Evolutionary conservation across 78 protist species (phyloP), one percentile per base, ranked within the genome.

Genomic region (Dictyostelium capitatum): DNA sequence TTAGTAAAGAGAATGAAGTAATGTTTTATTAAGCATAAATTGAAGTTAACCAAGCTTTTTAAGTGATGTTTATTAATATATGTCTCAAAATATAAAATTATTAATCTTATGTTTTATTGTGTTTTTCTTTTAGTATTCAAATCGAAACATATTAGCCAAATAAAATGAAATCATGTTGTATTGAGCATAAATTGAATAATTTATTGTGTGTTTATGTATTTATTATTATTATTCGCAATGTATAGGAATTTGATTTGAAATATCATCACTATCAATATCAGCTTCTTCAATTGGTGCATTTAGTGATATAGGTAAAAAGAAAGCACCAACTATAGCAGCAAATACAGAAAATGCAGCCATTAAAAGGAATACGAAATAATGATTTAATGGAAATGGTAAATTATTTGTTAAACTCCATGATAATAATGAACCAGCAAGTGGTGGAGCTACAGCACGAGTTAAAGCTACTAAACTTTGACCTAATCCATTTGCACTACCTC

Each of bases 401-500:
- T 51, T 43, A 62, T 53, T 48, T 9, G 85, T 59, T 9, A 87
- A 25, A 9, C 67, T 43, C 93, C 93, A 87, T 25, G 93, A 82
- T 20, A 87, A 47, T 15, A 41, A 19, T 3, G 69, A 57, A 5
- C 78, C 67, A 46, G 79, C 93, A 12, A 87, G 11, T 10, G 91
- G 56, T 46, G 93, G 93, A 17, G 83, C 93, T 6, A 87, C 28
- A 2, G 93, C 37, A 30, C 93, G 20, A 5, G 74, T 43, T 2
- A 79, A 43, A 19, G 93, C 93, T 4, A 87, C 93, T 10, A 77
- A 28, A 10, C 72, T 50, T 64, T 87, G 93, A 51, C 93, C 84
- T 11, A 75, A 53, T 17, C 93, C 93, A 56, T 87, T 87, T 56
- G 93, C 93, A 25, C 37, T 46, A 28, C 85, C 93, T 51, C 70